Evolutionary conservation across 176 grass and related monocot genomes (phyloP).

Genomic region (Bromus sterilis): DNA sequence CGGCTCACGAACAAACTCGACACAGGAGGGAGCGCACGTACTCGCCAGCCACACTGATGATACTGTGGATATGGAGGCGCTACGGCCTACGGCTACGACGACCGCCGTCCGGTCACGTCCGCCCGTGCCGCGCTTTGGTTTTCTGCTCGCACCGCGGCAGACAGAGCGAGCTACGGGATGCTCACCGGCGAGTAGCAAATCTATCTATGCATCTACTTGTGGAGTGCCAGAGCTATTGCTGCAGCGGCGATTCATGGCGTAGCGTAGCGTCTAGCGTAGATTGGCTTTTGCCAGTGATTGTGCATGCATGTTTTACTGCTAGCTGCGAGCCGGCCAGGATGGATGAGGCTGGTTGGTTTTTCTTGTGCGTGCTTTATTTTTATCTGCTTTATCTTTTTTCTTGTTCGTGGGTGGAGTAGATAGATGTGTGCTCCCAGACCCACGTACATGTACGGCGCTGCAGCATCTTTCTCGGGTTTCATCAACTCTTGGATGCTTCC

Average conservation of each 20-base stretch:
- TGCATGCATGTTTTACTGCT: neutral
- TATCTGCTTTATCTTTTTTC: too few relatives aligned
- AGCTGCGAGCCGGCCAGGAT: neutral
- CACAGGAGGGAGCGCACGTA: neutral
- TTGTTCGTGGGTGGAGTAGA: constrained; percentile 12
- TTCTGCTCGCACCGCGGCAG: neutral
- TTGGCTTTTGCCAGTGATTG: constrained; percentile 29
- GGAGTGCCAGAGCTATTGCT: constrained; percentile 8
- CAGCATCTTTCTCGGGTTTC: constrained; percentile 48
- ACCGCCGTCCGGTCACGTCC: constrained; percentile 30
- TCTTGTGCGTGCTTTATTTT: neutral
- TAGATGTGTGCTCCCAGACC: neutral
- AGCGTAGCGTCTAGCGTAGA: too few relatives aligned
- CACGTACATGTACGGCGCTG: constrained; percentile 1
- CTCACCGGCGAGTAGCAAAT: constrained; percentile 11
- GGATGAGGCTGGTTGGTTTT: neutral
- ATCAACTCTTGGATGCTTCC: constrained; percentile 14
- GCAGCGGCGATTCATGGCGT: neutral
- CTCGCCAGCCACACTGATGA: too few relatives aligned
- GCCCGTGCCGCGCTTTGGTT: neutral
- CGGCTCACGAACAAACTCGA: neutral
- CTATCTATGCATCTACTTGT: constrained; percentile 18
- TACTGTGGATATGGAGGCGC: too few relatives aligned
- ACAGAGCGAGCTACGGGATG: neutral
- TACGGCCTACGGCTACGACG: too few relatives aligned